Evolutionary conservation across 2,329 filamentous ascomycete genomes (phyloP).

Genomic region (Penicillium olsonii): DNA sequence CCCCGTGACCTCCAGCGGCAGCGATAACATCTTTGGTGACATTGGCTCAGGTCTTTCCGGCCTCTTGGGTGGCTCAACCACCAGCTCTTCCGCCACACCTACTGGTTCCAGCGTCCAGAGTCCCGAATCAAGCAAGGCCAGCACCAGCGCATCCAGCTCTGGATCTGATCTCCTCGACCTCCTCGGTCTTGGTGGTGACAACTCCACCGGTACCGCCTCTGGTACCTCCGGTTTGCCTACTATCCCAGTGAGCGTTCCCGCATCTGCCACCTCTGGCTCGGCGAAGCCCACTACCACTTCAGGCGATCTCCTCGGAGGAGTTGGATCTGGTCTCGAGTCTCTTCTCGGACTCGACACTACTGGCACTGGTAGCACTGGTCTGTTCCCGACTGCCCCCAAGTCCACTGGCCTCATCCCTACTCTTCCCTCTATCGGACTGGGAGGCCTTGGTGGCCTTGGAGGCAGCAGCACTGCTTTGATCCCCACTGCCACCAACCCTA

Average conservation of each 20-base stretch:
- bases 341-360: constrained; percentile 14
- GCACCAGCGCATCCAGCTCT: constrained; percentile 1
- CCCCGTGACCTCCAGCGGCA: not conserved
- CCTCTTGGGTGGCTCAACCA: not conserved
- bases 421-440: not conserved
- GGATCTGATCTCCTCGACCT: constrained; percentile 4
- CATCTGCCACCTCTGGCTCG: constrained; percentile 14
- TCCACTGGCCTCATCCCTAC: constrained; percentile 16
- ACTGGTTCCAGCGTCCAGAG: constrained; percentile 1
- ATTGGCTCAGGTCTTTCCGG: not conserved
- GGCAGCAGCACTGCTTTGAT: constrained; percentile 13
- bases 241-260: constrained; percentile 31
- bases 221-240: constrained; percentile 16
- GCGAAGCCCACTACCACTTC: constrained; percentile 6
- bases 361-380: constrained; percentile 20
- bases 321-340: constrained; percentile 14
- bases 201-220: constrained; percentile 4
- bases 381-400: constrained; percentile 16
- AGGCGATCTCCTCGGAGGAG: constrained; percentile 9
- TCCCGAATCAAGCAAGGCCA: not conserved
- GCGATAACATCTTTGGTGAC: constrained; percentile 12
- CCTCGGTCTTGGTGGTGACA: constrained; percentile 4
- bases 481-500: constrained; percentile 14
- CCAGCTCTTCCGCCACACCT: constrained; percentile 2
- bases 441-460: not conserved